Base-by-base conservation (phyloP, 768 basidiomycete genomes). In the Auriscalpium microsporum region DNA sequence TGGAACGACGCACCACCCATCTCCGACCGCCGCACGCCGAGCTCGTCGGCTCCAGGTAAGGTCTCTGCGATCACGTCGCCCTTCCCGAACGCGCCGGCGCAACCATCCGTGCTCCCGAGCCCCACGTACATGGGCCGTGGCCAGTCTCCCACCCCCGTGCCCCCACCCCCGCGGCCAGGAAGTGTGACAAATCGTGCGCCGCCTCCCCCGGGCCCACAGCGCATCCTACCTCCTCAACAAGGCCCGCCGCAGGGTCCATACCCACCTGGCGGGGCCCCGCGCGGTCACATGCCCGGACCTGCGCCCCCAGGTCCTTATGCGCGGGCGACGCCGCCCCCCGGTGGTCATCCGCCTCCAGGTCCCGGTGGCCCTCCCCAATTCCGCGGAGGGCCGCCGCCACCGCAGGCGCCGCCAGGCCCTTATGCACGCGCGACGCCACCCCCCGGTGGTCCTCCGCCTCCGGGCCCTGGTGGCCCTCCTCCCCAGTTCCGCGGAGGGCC, bases 1-100 rank as follows among this genome's bases (percentile, higher is more conserved):
- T 97, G 94, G 93, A 97, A 97, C 63, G 94, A 97, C 69, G 83
- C 92, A 0, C 93, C 92, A 0, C 66, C 74, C 7, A 59, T 81
- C 11, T 61, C 73, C 14, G 65, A 78, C 16, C 68, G 77, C 44
- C 82, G 84, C 23, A 73, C 74, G 1, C 81, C 86, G 1, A 75
- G 77, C 19, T 70, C 77, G 6, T 63, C 75, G 34, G 76, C 68
- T 53, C 58, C 72, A 10, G 69, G 65, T 53, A 90, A 87, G 63
- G 84, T 80, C 2, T 74, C 77, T 8, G 80, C 94, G 2, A 94
- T 97, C 63, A 83, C 84, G 8, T 79, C 90, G 9, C 94, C 94
- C 0, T 96, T 98, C 82, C 90, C 93, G 8, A 86, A 88, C 62
- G 74, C 79, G 6, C 64, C 72, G 6, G 64, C 72, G n/a, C 58